Evolutionary conservation across 192 early-diverging fungal genomes (phyloP), one percentile per base, ranked within the genome.

Genomic region (Coemansia asiatica): DNA sequence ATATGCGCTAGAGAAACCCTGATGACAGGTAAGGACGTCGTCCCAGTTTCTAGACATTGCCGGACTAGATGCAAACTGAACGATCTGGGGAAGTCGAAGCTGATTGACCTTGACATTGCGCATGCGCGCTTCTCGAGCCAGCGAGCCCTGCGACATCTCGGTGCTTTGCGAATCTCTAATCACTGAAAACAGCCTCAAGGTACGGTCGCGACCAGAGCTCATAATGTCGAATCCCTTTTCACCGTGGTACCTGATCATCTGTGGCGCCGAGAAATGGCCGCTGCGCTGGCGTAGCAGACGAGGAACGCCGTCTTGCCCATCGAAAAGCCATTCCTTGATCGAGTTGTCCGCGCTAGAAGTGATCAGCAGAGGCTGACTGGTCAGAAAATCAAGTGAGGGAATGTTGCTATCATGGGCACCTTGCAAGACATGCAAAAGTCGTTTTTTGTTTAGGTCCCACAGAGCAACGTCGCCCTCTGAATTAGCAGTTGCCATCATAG

Each of bases 251-350:
- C 87, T 65, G 65, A 95, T 87, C 64, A 84, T 76, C 49, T 90
- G 87, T 21, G 97, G 96, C 29, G 96, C 92, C 15, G 86, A 81
- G 67, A 86, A 83, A 85, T 98, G 95, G 4, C 97, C 97, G 54
- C 86, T 87, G 16, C 94, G 88, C 8, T 85, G 90, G 31, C 91
- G 94, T 56, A 96, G 79, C 8, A 96, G 77, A 8, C 93, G 86
- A 26, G 94, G 94, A 13, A 76, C 72, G 26, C 90, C 90, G 73
- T 95, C 93, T 6, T 85, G 64, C 16, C 82, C 85, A 67, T 99
- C 96, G 83, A 98, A 99, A 33, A 96, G 87, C 95, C 96, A 99
- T 81, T 95, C 90, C 82, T 95, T 94, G 61, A 99, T 85, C 25
- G 95, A 81, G 66, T 99, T 99, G 78, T 99, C 97, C 2, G 84